Conservation (phyloP, 345 rosid genomes). For the Viola odorata region DNA sequence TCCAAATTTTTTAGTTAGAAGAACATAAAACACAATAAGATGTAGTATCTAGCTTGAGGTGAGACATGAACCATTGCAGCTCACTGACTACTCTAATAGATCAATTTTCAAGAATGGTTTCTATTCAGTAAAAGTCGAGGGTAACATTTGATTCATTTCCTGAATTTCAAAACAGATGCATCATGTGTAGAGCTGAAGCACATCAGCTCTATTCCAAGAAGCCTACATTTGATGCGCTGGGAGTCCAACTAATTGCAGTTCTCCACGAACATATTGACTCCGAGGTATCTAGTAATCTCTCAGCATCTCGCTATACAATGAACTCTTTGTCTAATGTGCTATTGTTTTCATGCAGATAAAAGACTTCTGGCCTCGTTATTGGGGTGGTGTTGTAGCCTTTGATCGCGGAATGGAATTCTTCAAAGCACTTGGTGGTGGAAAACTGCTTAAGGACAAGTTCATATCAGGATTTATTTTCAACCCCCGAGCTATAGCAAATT, state of each 20-base stretch:
- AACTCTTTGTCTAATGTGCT: conserved; percentile 10
- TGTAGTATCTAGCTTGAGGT: too few relatives aligned
- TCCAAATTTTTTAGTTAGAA: background rate
- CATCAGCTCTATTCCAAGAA: conserved; percentile 53
- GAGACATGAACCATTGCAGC: background rate
- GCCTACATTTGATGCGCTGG: conserved; percentile 57
- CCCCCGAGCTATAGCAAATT: conserved; percentile 62
- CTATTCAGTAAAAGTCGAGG: background rate
- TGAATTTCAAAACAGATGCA: conserved; percentile 43
- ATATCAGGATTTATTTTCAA: conserved; percentile 55
- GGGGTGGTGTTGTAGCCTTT: conserved; percentile 50
- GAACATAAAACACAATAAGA: background rate
- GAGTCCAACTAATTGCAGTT: conserved; percentile 50
- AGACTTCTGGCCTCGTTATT: conserved; percentile 68
- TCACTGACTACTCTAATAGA: background rate
- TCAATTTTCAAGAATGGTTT: background rate
- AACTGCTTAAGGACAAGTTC: conserved; percentile 53
- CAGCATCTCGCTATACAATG: conserved; percentile 4
- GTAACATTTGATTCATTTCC: conserved; percentile 3
- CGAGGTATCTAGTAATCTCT: conserved; percentile 37
- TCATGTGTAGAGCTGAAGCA: conserved; percentile 80
- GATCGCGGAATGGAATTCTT: conserved; percentile 54
- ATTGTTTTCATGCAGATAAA: conserved; percentile 32
- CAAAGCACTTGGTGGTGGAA: conserved; percentile 63
- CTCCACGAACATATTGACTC: conserved; percentile 61